phyloP scores from a whole-genome alignment of 495 filamentous ascomycete species.

The Penicillium ucsense region DNA sequence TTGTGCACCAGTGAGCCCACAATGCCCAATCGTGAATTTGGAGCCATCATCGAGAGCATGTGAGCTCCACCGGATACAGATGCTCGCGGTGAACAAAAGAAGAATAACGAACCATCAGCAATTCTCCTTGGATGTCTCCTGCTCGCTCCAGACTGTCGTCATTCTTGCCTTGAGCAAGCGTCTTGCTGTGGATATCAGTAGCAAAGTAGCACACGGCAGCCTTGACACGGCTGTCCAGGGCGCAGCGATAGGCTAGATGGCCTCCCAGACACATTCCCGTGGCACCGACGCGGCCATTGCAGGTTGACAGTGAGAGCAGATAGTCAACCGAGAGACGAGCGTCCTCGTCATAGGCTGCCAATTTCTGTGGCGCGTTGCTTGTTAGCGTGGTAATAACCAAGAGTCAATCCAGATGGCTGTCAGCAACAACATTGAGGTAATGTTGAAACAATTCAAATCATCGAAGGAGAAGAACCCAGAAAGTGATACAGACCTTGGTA shows the following conservation, averaged over 20 bases:
- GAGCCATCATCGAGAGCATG: no score
- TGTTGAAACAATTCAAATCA: neutral
- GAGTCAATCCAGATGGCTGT: no score
- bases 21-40: neutral
- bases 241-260: conserved; percentile 78
- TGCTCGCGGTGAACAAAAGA: neutral
- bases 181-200: conserved; percentile 77
- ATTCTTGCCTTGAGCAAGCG: conserved; percentile 57
- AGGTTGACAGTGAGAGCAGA: conserved; percentile 66
- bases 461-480: neutral
- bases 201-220: conserved; percentile 85
- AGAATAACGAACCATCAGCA: conserved; percentile 49
- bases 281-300: conserved; percentile 74
- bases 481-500: conserved; percentile 45
- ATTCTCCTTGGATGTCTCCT: conserved; percentile 68
- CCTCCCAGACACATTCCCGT: conserved; percentile 97
- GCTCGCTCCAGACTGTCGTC: conserved; percentile 57
- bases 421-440: neutral
- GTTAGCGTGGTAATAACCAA: no score
- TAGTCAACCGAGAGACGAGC: conserved; percentile 61
- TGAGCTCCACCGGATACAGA: no score
- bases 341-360: conserved; percentile 86
- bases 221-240: conserved; percentile 64
- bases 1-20: neutral
- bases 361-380: conserved; percentile 39